A percentile compares a stretch with the other conserved stretches of the same genome.
Conservation (phyloP, 1,284 basidiomycete genomes). For the Cystobasidium sp. region DNA sequence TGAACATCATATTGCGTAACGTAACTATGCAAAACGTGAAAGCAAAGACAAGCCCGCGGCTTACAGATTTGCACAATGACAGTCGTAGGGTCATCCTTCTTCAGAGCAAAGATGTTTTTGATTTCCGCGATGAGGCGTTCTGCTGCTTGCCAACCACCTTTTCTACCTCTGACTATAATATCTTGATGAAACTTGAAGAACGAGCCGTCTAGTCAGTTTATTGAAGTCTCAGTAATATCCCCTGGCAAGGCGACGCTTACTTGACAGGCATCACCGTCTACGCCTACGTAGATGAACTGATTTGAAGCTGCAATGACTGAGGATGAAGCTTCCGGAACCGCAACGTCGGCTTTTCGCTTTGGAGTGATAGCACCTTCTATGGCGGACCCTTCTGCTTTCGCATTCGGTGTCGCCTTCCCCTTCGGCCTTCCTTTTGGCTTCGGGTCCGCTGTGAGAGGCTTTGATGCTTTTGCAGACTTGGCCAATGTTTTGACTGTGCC, state of each 20-base stretch:
- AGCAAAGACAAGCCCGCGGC: background rate
- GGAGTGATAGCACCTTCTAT: no score
- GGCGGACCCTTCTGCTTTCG: no score
- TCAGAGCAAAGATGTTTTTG: conserved; percentile 2
- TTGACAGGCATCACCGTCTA: conserved; percentile 27
- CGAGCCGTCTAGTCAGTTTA: background rate
- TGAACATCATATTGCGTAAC: no score
- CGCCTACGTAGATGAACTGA: conserved; percentile 14
- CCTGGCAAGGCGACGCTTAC: background rate
- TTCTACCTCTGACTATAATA: background rate
- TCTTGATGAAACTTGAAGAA: conserved; percentile 19
- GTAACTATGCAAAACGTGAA: no score
- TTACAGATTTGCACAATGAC: conserved; percentile 18
- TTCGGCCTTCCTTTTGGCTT: no score
- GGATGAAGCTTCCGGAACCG: background rate
- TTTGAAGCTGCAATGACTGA: background rate
- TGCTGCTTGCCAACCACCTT: conserved; percentile 14
- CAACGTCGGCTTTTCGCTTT: no score
- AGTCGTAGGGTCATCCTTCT: background rate
- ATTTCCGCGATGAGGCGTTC: conserved; percentile 17
- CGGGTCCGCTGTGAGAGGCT: no score
- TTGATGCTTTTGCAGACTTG: no score
- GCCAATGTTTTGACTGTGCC: no score
- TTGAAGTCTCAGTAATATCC: background rate
- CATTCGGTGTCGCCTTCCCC: no score